phyloP scores from a whole-genome alignment of 768 basidiomycete species.

The Mycena vitilis region DNA sequence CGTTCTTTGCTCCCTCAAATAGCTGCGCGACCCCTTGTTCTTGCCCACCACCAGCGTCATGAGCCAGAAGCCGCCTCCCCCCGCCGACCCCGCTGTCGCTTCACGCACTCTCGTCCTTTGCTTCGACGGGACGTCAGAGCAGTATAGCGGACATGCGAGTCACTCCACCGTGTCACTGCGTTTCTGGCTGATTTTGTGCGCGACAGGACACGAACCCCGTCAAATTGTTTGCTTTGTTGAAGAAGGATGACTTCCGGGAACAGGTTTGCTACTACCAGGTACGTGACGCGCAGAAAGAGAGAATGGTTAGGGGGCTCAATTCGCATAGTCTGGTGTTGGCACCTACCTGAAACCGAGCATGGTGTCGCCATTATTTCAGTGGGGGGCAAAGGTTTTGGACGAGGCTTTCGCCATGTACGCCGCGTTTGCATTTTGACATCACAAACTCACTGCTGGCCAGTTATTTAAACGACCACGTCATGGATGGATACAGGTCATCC shows the following conservation, averaged over 20 bases:
- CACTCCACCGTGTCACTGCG: not conserved
- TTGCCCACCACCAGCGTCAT: not conserved
- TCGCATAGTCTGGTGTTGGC: slow-evolving; percentile 56
- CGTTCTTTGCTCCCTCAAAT: slow-evolving; percentile 8
- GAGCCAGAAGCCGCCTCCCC: slow-evolving; percentile 6
- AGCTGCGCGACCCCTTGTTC: not conserved
- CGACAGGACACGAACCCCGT: slow-evolving; percentile 75
- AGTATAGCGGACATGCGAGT: slow-evolving; percentile 50
- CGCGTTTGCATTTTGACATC: not conserved
- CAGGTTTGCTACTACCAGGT: slow-evolving; percentile 83
- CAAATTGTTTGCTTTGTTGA: slow-evolving; percentile 74
- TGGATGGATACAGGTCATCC: slow-evolving; percentile 73
- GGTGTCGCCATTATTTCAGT: slow-evolving; percentile 70
- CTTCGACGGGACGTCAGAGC: slow-evolving; percentile 68
- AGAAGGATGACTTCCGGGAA: slow-evolving; percentile 66
- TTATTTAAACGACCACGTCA: slow-evolving; percentile 78
- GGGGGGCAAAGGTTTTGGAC: slow-evolving; percentile 73
- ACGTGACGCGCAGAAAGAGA: slow-evolving; percentile 10
- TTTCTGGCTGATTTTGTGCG: not conserved
- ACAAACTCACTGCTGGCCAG: slow-evolving; percentile 46
- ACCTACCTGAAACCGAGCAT: slow-evolving; percentile 71
- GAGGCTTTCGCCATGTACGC: slow-evolving; percentile 78
- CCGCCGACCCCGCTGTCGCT: not conserved
- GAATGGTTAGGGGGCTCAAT: not conserved
- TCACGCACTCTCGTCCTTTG: slow-evolving; percentile 60